A percentile compares a stretch with the other conserved stretches of the same genome.
Evolutionary conservation across 2,329 filamentous ascomycete genomes (phyloP).

Genomic region (Leptographium procerum): DNA sequence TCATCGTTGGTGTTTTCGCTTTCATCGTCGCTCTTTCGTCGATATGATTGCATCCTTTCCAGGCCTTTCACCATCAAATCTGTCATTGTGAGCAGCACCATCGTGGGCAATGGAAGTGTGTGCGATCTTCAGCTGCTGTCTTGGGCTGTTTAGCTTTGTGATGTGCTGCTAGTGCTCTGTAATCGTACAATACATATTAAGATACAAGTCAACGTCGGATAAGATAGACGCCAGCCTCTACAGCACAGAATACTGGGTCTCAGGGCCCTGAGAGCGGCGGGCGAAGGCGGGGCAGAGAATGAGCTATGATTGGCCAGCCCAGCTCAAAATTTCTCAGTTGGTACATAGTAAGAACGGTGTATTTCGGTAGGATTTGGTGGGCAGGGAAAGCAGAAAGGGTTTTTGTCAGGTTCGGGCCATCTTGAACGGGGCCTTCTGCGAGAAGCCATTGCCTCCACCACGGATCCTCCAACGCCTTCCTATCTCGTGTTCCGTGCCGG

Average conservation of each 20-base stretch:
- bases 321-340: background rate
- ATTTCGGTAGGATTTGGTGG: background rate
- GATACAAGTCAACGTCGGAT: no score
- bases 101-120: conserved; percentile 20
- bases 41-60: conserved; percentile 14
- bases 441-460: background rate
- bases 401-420: background rate
- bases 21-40: background rate
- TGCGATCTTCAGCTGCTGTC: no score
- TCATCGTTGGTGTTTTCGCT: conserved; percentile 12
- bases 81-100: conserved; percentile 75
- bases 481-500: background rate
- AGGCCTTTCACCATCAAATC: conserved; percentile 54
- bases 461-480: background rate
- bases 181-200: no score
- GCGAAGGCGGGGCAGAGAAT: background rate
- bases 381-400: background rate
- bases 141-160: background rate
- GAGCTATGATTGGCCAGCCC: background rate
- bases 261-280: background rate
- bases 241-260: background rate
- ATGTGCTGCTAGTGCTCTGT: background rate
- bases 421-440: background rate
- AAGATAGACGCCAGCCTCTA: no score
- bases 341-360: background rate